Evolutionary conservation across 2,329 filamentous ascomycete species (phyloP).

Genomic region (Didymosphaeria variabile): DNA sequence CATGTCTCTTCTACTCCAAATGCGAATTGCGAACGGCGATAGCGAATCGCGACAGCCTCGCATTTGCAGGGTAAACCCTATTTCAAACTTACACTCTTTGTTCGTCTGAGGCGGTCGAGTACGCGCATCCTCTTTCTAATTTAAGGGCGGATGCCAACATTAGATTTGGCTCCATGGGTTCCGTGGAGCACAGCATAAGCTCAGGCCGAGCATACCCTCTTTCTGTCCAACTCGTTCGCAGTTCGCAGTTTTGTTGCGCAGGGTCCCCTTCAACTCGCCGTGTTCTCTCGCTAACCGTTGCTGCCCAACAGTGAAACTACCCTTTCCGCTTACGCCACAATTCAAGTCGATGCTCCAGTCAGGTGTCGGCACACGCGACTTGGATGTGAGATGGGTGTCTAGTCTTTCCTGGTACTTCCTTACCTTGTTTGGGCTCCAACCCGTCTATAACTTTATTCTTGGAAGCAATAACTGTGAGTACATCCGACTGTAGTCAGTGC

Average conservation of each 20-base stretch:
- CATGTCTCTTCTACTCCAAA: neutral
- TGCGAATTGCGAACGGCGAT: neutral
- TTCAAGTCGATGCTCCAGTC: conserved; percentile 99
- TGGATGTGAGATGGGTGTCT: conserved; percentile 98
- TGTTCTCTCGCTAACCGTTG: conserved; percentile 26
- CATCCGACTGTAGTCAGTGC: conserved; percentile 6
- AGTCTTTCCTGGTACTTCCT: conserved; percentile 99
- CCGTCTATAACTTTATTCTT: conserved; percentile 95
- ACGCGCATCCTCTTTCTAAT: neutral
- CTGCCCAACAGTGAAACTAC: conserved; percentile 78
- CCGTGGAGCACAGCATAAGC: neutral
- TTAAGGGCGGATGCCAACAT: neutral
- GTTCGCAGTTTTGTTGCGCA: neutral
- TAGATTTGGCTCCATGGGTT: neutral
- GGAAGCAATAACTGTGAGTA: conserved; percentile 91
- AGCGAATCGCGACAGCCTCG: neutral
- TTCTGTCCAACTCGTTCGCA: neutral
- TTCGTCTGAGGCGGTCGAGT: too few species aligned
- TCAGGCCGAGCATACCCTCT: neutral
- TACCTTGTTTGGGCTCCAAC: conserved; percentile 94
- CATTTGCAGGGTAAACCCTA: too few species aligned
- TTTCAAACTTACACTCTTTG: too few species aligned
- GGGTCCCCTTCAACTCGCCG: conserved; percentile 11
- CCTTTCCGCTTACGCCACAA: conserved; percentile 96
- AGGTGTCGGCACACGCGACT: conserved; percentile 91